These are phyloP conservation scores for Calonectria leucothoes DNA, from an alignment of 2,329 filamentous ascomycete species.

Conservation along the genomic window DNA sequence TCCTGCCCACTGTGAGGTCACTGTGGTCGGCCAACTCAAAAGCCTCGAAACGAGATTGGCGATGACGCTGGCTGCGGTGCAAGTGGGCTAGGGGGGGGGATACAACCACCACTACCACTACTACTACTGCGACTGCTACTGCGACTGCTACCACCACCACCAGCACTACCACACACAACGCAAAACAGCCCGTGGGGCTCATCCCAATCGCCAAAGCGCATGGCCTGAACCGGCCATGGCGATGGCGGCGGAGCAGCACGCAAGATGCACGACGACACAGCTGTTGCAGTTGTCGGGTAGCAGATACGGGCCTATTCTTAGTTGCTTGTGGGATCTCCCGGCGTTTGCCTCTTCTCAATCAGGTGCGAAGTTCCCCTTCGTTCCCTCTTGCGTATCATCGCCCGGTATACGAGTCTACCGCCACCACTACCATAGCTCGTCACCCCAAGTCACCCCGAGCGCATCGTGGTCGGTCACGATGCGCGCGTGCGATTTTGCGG, in stretches of 20 bases:
- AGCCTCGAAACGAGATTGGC: conserved; percentile 26
- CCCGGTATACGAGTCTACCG: conserved; percentile 11
- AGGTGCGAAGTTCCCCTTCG: not conserved
- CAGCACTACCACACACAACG: not conserved
- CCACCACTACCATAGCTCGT: conserved; percentile 5
- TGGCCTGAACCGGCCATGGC: conserved; percentile 13
- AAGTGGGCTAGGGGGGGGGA: not conserved
- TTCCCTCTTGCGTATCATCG: not conserved
- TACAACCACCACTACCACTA: not conserved
- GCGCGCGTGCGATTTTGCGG: not conserved
- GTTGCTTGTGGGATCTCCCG: not conserved
- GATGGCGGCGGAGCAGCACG: conserved; percentile 14
- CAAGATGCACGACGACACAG: conserved; percentile 15
- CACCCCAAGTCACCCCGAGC: conserved; percentile 5
- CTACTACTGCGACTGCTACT: not conserved
- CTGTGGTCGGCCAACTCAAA: conserved; percentile 18
- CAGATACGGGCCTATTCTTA: not conserved
- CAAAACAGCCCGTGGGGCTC: conserved; percentile 7
- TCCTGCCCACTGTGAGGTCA: conserved; percentile 32
- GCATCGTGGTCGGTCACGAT: conserved; percentile 15
- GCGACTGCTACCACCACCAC: not conserved
- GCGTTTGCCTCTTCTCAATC: conserved; percentile 3
- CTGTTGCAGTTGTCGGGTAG: not conserved
- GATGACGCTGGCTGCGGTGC: conserved; percentile 18
- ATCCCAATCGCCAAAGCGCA: conserved; percentile 10